Percentiles rank a stretch among this genome's conserved stretches.
Conservation (phyloP, 805 yeast species). For the Danielia oregonensis region DNA sequence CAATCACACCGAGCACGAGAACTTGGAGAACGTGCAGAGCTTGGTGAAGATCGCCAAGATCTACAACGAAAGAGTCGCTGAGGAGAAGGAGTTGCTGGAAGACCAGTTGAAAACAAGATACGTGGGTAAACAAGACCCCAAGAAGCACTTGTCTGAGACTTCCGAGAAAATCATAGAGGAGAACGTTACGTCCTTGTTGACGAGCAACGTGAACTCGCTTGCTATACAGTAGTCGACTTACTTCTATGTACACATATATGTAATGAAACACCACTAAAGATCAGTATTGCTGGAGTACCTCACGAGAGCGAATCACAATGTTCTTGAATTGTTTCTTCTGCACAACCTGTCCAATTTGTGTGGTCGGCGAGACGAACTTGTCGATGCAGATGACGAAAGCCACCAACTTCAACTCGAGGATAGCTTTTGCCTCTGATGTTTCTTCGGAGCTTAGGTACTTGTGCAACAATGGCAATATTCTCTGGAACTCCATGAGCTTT, state of each 20-base stretch:
- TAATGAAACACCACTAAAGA: conserved; percentile 4
- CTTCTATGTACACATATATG: not conserved
- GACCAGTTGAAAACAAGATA: conserved; percentile 92
- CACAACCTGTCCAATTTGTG: conserved; percentile 2
- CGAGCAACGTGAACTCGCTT: conserved; percentile 85
- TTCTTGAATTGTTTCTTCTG: conserved; percentile 2
- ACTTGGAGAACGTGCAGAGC: conserved; percentile 65
- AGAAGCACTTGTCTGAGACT: conserved; percentile 89
- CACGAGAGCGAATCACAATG: conserved; percentile 7
- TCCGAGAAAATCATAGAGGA: conserved; percentile 85
- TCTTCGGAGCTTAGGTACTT: conserved; percentile 5
- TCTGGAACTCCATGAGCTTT: conserved; percentile 11
- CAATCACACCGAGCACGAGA: conserved; percentile 69
- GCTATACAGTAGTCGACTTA: conserved; percentile 61
- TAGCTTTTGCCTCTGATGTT: conserved; percentile 1
- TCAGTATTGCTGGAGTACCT: conserved; percentile 8
- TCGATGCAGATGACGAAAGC: conserved; percentile 10
- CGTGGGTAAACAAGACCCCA: conserved; percentile 98
- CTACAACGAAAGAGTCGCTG: conserved; percentile 85
- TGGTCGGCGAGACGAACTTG: conserved; percentile 7
- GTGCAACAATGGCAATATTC: conserved; percentile 8
- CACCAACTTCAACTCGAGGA: conserved; percentile 11
- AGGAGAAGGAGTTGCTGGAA: conserved; percentile 83
- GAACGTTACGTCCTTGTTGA: conserved; percentile 80
- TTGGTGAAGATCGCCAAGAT: conserved; percentile 89